A percentile compares a stretch with the other conserved stretches of the same genome.
phyloP scores from a whole-genome alignment of 202 grass and related monocot species.

The Carex sylvatica region DNA sequence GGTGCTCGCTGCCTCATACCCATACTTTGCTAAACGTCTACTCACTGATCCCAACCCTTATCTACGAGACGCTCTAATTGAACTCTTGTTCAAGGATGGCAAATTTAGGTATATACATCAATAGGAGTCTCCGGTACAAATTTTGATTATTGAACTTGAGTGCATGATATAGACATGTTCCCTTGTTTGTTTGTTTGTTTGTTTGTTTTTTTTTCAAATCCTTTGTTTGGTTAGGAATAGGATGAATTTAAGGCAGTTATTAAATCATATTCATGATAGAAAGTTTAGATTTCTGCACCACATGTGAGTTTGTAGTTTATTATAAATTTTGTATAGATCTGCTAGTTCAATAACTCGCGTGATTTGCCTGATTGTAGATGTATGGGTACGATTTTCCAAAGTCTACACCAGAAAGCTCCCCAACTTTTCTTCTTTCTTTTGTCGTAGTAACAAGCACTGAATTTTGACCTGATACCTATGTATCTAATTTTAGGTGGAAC shows the following conservation, averaged over 20 bases:
- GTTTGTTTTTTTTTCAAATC: not conserved
- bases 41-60: slow-evolving; percentile 98
- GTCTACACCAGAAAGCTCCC: not conserved
- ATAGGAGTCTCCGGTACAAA: slow-evolving; percentile 21
- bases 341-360: not conserved
- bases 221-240: slow-evolving; percentile 1
- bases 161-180: not conserved
- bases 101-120: slow-evolving; percentile 70
- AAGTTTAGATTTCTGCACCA: not conserved
- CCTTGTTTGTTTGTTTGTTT: not conserved
- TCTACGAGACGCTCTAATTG: slow-evolving; percentile 95
- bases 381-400: not conserved
- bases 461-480: slow-evolving; percentile 10
- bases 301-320: not conserved
- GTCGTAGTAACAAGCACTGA: not conserved
- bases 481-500: slow-evolving; percentile 72
- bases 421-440: not conserved
- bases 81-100: slow-evolving; percentile 96
- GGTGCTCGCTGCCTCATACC: slow-evolving; percentile 95
- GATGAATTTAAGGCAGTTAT: not conserved
- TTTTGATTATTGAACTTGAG: slow-evolving; percentile 13
- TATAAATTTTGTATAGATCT: not conserved
- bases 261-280: not conserved
- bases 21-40: slow-evolving; percentile 96
- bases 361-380: not conserved